phyloP scores from a whole-genome alignment of 2,329 filamentous ascomycete genomes.

The Scedosporium apiospermum region DNA sequence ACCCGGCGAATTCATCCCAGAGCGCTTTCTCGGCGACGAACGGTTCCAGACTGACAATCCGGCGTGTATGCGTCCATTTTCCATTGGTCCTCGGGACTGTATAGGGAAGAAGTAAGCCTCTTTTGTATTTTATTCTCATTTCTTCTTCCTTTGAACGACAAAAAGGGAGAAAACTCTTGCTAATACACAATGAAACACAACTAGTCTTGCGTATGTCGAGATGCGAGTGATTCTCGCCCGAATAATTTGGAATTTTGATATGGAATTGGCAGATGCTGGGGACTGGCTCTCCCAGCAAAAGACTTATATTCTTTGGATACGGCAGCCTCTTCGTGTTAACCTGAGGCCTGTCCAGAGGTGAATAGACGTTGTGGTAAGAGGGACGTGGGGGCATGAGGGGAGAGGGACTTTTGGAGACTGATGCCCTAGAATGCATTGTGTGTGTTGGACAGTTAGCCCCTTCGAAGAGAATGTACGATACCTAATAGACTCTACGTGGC shows the following conservation, averaged over 20 bases:
- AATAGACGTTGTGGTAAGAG: background rate
- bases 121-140: background rate
- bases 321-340: conserved; percentile 10
- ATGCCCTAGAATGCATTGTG: too few relatives aligned
- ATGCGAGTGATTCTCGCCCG: conserved; percentile 38
- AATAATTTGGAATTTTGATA: conserved; percentile 39
- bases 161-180: background rate
- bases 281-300: conserved; percentile 14
- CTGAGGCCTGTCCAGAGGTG: conserved; percentile 3
- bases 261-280: conserved; percentile 20
- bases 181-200: too few relatives aligned
- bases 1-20: conserved; percentile 34
- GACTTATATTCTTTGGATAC: conserved; percentile 13
- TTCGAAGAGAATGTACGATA: too few relatives aligned
- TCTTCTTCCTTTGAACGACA: background rate
- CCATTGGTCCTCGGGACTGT: conserved; percentile 37
- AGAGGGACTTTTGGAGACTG: background rate
- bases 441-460: too few relatives aligned
- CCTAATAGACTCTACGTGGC: too few relatives aligned
- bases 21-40: conserved; percentile 33
- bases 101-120: conserved; percentile 36
- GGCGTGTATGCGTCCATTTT: conserved; percentile 37
- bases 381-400: background rate
- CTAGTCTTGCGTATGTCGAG: conserved; percentile 38
- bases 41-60: conserved; percentile 30